Evolutionary conservation across 2,329 filamentous ascomycete genomes (phyloP), one percentile per base, ranked within the genome.

Genomic region (Hypocreales sp.): DNA sequence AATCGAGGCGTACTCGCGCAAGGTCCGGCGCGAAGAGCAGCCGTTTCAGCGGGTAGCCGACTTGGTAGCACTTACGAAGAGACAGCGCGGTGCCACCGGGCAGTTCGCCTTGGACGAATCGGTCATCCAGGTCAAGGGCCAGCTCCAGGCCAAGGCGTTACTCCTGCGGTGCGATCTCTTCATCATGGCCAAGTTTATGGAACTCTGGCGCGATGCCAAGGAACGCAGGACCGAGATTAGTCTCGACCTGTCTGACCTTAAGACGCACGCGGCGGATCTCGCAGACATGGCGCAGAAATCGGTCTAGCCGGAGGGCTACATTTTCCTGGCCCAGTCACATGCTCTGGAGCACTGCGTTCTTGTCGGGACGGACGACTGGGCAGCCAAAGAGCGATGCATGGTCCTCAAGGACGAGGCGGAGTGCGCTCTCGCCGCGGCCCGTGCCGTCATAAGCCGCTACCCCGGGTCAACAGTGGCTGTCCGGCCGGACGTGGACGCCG

Each of bases 321-420:
- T 72, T 15, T 64, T 62, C 34, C 55, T 54, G 15, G 61, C 60
- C 1, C 55, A 61, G 5, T 56, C n/a, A n/a, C n/a, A n/a, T n/a
- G n/a, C n/a, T n/a, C n/a, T n/a, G n/a, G n/a, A n/a, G n/a, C n/a
- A n/a, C n/a, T n/a, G n/a, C n/a, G n/a, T n/a, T n/a, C n/a, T n/a
- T n/a, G 5, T 2, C 18, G 8, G 9, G 21, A 8, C 5, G 9
- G 12, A 12, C 11, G 11, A 13, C 5, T 3, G 13, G 7, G 8
- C 21, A 7, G n/a, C 13, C 25, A 7, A 4, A n/a, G 15, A 26
- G 16, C 3, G 5, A n/a, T n/a, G n/a, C n/a, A n/a, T n/a, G n/a
- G n/a, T n/a, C 9, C 20, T 25, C 15, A 10, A 15, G 8, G 16
- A 30, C 2, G 14, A 23, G 5, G 41, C 37, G 1, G 13, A 35